These are phyloP conservation scores for Biscutella laevigata DNA, from an alignment of 441 rosid species.

Conservation along the genomic window DNA sequence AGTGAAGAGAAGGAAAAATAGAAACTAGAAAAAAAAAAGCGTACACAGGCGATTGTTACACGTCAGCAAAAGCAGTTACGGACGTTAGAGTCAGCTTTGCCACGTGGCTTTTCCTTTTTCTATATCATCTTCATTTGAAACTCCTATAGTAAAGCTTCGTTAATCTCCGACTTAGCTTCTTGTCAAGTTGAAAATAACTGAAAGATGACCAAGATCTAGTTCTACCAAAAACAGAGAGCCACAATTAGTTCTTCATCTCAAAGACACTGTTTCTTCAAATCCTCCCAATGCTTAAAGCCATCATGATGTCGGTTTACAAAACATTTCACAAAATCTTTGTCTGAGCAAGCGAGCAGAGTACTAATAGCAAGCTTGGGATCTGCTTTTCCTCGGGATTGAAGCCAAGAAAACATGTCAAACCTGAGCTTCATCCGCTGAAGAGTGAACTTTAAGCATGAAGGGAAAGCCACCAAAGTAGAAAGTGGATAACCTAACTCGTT, in stretches of 20 bases:
- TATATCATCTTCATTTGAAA: too few species aligned
- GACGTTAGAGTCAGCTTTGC: constrained; percentile 22
- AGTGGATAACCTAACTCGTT: constrained; percentile 46
- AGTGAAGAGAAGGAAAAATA: constrained; percentile 3
- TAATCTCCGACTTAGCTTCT: too few species aligned
- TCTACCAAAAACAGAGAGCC: constrained; percentile 10
- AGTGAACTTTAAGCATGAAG: constrained; percentile 43
- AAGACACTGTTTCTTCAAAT: constrained; percentile 32
- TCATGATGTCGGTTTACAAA: constrained; percentile 50
- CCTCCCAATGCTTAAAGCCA: constrained; percentile 50
- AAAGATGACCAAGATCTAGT: constrained; percentile 1
- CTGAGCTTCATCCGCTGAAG: constrained; percentile 45
- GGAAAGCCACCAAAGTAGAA: constrained; percentile 39
- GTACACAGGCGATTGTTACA: constrained; percentile 27
- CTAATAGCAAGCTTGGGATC: constrained; percentile 32
- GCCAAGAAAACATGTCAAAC: constrained; percentile 60
- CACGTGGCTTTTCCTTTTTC: constrained; percentile 12
- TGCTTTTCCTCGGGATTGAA: constrained; percentile 39
- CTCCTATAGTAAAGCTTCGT: too few species aligned
- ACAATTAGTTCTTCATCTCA: constrained; percentile 8
- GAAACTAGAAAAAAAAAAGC: neutral
- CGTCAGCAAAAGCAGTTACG: constrained; percentile 48
- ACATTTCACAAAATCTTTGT: constrained; percentile 26
- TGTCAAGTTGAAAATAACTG: too few species aligned
- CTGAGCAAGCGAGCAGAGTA: constrained; percentile 40